Percentiles rank a stretch among this genome's conserved stretches.
phyloP scores from a whole-genome alignment of 2,329 filamentous ascomycete species.

The Nannizziopsis arthrosporioides region DNA sequence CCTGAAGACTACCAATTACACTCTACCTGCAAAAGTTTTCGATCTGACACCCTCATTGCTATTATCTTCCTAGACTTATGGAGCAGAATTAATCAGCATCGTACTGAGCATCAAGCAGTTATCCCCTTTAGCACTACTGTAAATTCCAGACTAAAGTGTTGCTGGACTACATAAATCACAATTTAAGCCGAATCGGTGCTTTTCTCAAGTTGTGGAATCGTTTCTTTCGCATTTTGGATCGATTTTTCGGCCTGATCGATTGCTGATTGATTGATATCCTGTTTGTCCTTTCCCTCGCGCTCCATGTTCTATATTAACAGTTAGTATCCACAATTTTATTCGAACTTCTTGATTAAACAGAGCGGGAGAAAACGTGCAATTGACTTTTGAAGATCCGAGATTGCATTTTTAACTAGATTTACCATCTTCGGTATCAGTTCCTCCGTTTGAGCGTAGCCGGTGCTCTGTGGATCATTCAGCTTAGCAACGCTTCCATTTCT shows the following conservation, averaged over 20 bases:
- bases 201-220: slow-evolving; percentile 1
- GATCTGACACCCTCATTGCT: too few relatives aligned
- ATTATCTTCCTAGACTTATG: neutral
- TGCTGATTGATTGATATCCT: slow-evolving; percentile 27
- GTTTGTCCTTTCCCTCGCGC: slow-evolving; percentile 31
- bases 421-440: slow-evolving; percentile 64
- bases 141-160: too few relatives aligned
- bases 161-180: too few relatives aligned
- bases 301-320: slow-evolving; percentile 16
- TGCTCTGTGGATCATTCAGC: slow-evolving; percentile 43
- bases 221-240: slow-evolving; percentile 30
- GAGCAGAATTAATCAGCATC: neutral
- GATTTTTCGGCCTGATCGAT: slow-evolving; percentile 16
- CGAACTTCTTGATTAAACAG: neutral
- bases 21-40: too few relatives aligned
- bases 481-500: neutral
- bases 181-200: too few relatives aligned
- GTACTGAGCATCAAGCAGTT: neutral
- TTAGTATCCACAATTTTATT: neutral
- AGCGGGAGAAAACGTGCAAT: slow-evolving; percentile 46
- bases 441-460: slow-evolving; percentile 77
- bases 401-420: slow-evolving; percentile 57
- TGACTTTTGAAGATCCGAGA: slow-evolving; percentile 62
- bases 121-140: neutral
- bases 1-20: too few relatives aligned